These are phyloP conservation scores for Proliferodiscus dingleyae DNA, from an alignment of 2,329 filamentous ascomycete genomes.

Conservation along the genomic window DNA sequence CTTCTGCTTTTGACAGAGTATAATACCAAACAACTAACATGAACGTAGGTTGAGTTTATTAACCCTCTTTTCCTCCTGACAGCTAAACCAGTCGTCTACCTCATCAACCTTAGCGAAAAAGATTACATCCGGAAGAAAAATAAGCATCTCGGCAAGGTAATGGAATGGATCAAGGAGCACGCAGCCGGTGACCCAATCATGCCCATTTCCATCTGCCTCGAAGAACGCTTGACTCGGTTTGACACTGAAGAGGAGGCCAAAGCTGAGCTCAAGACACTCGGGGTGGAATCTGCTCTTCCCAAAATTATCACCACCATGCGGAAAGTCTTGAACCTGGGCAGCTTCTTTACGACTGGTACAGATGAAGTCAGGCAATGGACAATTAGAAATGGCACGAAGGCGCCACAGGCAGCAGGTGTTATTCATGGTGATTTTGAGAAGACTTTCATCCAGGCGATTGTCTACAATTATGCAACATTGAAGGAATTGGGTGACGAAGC, in stretches of 20 bases:
- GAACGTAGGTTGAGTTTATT: conserved; percentile 81
- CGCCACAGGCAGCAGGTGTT: conserved; percentile 94
- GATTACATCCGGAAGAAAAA: conserved; percentile 99
- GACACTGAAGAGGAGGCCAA: conserved; percentile 69
- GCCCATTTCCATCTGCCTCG: conserved; percentile 86
- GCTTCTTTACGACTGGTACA: conserved; percentile 94
- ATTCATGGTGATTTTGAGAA: conserved; percentile 99
- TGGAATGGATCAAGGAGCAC: conserved; percentile 92
- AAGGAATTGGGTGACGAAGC: conserved; percentile 87
- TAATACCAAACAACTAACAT: conserved; percentile 18
- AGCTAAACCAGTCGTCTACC: conserved; percentile 93
- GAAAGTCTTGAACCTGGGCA: conserved; percentile 80
- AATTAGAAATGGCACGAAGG: conserved; percentile 90
- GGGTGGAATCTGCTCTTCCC: conserved; percentile 81
- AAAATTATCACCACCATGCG: conserved; percentile 94
- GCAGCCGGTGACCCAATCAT: conserved; percentile 85
- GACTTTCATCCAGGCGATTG: conserved; percentile 95
- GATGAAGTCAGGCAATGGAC: conserved; percentile 99
- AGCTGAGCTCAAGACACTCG: conserved; percentile 85
- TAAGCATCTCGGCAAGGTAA: conserved; percentile 92
- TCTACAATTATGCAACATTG: conserved; percentile 80
- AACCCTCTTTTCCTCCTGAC: conserved; percentile 93
- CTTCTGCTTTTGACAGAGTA: conserved; percentile 19
- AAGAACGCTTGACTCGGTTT: conserved; percentile 83
- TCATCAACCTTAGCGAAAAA: conserved; percentile 94